Conservation (phyloP, 441 rosid genomes). For the Kokia cookei region DNA sequence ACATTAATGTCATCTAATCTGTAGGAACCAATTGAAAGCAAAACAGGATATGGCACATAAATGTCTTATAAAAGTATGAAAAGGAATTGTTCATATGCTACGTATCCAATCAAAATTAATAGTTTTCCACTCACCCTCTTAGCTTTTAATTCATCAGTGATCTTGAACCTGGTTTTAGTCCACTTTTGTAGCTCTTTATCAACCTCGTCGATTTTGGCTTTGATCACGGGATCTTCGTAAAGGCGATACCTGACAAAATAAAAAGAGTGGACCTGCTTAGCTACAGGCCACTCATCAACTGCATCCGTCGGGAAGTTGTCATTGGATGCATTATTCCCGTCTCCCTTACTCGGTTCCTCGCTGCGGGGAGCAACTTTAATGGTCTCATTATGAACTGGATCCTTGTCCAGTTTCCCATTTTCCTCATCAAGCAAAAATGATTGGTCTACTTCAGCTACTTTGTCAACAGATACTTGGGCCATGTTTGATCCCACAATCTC, state of each 20-base stretch:
- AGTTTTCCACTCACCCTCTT: conserved; percentile 55
- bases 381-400: conserved; percentile 17
- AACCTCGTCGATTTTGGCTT: conserved; percentile 54
- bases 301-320: conserved; percentile 45
- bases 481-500: conserved; percentile 26
- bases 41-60: not conserved
- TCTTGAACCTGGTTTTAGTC: conserved; percentile 38
- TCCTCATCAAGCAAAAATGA: conserved; percentile 29
- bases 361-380: conserved; percentile 43
- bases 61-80: not conserved
- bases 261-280: conserved; percentile 41
- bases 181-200: conserved; percentile 56
- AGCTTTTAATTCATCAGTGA: conserved; percentile 39
- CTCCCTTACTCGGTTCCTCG: conserved; percentile 31
- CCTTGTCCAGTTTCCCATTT: conserved; percentile 34
- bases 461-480: conserved; percentile 36
- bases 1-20: not conserved
- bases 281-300: conserved; percentile 62
- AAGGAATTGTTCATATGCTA: not conserved
- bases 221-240: conserved; percentile 68
- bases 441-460: conserved; percentile 31
- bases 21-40: too few relatives aligned
- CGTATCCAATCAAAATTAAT: not conserved
- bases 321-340: conserved; percentile 26
- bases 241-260: conserved; percentile 49